Evolutionary conservation across 805 yeast genomes (phyloP).

Genomic region (Candida oleophila): DNA sequence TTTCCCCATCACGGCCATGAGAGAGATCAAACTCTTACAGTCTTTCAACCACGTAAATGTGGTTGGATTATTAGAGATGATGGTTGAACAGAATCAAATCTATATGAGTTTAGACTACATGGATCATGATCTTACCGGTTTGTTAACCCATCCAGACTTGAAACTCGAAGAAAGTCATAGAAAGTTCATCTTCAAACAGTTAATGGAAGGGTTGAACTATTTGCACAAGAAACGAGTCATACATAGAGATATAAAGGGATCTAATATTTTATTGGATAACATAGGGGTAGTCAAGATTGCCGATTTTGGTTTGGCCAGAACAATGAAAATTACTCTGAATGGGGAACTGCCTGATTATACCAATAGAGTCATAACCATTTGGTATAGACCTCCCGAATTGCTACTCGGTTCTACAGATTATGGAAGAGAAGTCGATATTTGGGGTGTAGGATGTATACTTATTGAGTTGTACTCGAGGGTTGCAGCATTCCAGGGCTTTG

Average conservation of each 20-base stretch:
- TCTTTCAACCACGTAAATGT: slow-evolving; percentile 72
- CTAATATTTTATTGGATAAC: slow-evolving; percentile 66
- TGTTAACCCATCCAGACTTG: slow-evolving; percentile 74
- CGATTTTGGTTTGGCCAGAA: slow-evolving; percentile 80
- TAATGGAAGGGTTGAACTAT: slow-evolving; percentile 67
- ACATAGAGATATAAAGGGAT: slow-evolving; percentile 82
- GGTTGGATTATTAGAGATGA: slow-evolving; percentile 81
- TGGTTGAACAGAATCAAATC: slow-evolving; percentile 73
- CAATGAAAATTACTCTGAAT: slow-evolving; percentile 56
- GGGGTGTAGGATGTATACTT: slow-evolving; percentile 95
- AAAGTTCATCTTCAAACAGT: slow-evolving; percentile 64
- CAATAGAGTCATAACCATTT: slow-evolving; percentile 89
- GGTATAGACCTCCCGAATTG: slow-evolving; percentile 98
- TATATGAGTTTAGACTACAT: slow-evolving; percentile 93
- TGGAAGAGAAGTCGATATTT: slow-evolving; percentile 87
- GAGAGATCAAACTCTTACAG: slow-evolving; percentile 88
- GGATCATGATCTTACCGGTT: slow-evolving; percentile 90
- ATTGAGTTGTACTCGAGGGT: slow-evolving; percentile 73
- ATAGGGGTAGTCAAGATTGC: slow-evolving; percentile 68
- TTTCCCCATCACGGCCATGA: slow-evolving; percentile 90
- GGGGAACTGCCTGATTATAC: slow-evolving; percentile 77
- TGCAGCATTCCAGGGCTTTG: slow-evolving; percentile 84
- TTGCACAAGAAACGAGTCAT: slow-evolving; percentile 66
- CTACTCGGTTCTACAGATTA: slow-evolving; percentile 87
- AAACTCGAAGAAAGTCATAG: slow-evolving; percentile 60